Percentiles rank a stretch among this genome's conserved stretches.
Conservation (phyloP, 2,329 filamentous ascomycete genomes). For the Colletotrichum sp. region DNA sequence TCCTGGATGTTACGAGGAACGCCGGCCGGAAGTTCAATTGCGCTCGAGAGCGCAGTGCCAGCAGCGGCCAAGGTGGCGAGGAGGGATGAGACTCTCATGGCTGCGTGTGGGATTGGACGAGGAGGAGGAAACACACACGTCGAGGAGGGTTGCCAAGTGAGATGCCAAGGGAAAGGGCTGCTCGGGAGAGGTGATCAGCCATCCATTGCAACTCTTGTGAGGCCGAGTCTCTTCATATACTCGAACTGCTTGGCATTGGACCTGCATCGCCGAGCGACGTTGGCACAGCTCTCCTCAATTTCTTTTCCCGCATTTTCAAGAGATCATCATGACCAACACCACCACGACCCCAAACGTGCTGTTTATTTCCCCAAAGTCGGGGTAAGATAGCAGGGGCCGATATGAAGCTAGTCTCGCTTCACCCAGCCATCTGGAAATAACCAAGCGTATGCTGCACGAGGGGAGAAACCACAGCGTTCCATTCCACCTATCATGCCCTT, state of each 20-base stretch:
- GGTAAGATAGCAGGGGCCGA: not conserved
- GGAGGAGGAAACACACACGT: not conserved
- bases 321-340: not conserved
- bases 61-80: constrained; percentile 22
- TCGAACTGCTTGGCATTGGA: constrained; percentile 3
- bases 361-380: not conserved
- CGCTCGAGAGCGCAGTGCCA: constrained; percentile 11
- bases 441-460: not conserved
- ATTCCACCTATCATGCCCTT: constrained; percentile 15
- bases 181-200: constrained; percentile 7
- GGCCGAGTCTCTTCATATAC: constrained; percentile 15
- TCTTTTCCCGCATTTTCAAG: not conserved
- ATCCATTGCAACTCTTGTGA: not conserved
- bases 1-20: constrained; percentile 30
- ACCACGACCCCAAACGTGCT: not conserved
- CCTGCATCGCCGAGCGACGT: constrained; percentile 9
- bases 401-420: constrained; percentile 5
- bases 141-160: constrained; percentile 2
- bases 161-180: not conserved
- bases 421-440: constrained; percentile 11
- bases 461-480: constrained; percentile 3
- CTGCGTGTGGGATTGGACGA: not conserved
- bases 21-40: constrained; percentile 16
- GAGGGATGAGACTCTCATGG: constrained; percentile 24
- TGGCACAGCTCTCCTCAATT: not conserved